Conservation (phyloP, 345 rosid genomes). For the Pistacia atlantica region DNA sequence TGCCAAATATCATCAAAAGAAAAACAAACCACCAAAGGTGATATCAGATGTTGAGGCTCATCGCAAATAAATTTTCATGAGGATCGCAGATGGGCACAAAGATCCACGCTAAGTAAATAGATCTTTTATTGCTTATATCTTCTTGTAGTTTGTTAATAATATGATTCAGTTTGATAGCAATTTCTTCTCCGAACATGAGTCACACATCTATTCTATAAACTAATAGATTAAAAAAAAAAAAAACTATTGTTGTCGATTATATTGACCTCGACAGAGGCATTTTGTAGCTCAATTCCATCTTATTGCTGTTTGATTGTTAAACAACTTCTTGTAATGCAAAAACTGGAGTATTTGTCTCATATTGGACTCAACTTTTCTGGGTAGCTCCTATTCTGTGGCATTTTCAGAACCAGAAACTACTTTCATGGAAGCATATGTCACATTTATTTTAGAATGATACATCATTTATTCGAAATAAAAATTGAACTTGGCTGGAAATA, state of each 20-base stretch:
- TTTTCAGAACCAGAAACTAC: too few relatives aligned
- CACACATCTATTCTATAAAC: background rate
- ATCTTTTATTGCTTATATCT: background rate
- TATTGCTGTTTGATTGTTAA: background rate
- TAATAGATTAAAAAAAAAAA: background rate
- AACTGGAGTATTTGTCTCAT: background rate
- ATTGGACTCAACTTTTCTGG: background rate
- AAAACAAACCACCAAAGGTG: slow-evolving; percentile 54
- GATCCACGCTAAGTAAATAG: background rate
- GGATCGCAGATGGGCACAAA: background rate
- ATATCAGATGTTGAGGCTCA: slow-evolving; percentile 67
- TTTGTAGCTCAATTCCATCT: background rate
- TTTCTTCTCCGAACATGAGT: background rate
- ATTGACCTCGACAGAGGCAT: background rate
- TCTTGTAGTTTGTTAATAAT: background rate
- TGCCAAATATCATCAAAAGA: slow-evolving; percentile 81
- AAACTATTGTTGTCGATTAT: background rate
- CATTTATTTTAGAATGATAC: too few relatives aligned
- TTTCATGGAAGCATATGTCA: too few relatives aligned
- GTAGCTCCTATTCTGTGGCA: background rate
- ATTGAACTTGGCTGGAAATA: too few relatives aligned
- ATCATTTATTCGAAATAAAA: too few relatives aligned
- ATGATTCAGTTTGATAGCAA: background rate
- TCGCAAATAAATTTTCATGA: slow-evolving; percentile 37
- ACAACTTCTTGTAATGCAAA: background rate